A percentile compares a stretch with the other conserved stretches of the same genome.
Evolutionary conservation across 371 early-diverging fungal genomes (phyloP).

Genomic region (Apophysomyces ossiformis): DNA sequence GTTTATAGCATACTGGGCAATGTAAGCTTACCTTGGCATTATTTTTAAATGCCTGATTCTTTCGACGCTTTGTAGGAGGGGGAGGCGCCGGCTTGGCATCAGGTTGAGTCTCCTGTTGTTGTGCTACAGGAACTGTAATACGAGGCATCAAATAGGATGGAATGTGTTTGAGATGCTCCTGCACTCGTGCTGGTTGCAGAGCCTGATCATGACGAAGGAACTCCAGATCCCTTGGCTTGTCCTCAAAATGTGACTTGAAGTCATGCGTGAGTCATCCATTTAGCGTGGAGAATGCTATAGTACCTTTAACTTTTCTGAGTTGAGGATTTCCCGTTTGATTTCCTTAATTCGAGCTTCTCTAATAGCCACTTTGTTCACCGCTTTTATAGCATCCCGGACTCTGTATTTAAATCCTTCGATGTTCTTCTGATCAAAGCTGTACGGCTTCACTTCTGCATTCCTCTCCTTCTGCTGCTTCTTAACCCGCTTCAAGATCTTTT

Average conservation of each 20-base stretch:
- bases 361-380: constrained; percentile 78
- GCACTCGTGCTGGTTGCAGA: constrained; percentile 78
- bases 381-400: constrained; percentile 83
- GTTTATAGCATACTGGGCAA: not conserved
- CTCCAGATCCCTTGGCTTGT: constrained; percentile 91
- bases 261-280: not conserved
- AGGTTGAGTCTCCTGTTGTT: constrained; percentile 28
- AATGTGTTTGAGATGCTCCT: constrained; percentile 89
- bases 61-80: constrained; percentile 8
- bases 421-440: constrained; percentile 87
- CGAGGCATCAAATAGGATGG: constrained; percentile 90
- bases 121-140: constrained; percentile 49
- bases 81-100: not conserved
- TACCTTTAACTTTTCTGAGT: constrained; percentile 90
- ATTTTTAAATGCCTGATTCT: constrained; percentile 15
- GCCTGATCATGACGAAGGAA: constrained; percentile 92
- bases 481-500: constrained; percentile 72
- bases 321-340: constrained; percentile 89
- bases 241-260: constrained; percentile 89
- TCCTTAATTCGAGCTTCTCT: constrained; percentile 93
- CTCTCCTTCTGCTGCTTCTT: constrained; percentile 68
- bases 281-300: not conserved
- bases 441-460: constrained; percentile 75
- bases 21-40: not conserved
- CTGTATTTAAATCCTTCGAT: constrained; percentile 93